These are phyloP conservation scores for Teratosphaeria epicoccoides DNA, from an alignment of 2,329 filamentous ascomycete species.

Conservation along the genomic window DNA sequence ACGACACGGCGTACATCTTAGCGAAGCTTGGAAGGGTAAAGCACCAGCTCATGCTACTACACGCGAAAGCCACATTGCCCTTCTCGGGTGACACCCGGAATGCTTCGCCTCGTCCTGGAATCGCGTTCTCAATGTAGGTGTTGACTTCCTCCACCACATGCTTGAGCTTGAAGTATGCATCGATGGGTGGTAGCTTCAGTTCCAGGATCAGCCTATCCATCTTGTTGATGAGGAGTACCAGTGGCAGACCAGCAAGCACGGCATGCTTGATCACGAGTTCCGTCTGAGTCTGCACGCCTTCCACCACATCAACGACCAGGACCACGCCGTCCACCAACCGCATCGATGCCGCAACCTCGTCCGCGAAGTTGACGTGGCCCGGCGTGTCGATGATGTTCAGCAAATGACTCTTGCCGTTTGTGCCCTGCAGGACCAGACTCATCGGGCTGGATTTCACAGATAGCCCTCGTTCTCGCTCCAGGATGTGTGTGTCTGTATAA, in stretches of 20 bases:
- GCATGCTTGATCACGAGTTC: slow-evolving; percentile 97
- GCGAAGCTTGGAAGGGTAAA: slow-evolving; percentile 91
- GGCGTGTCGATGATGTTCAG: slow-evolving; percentile 94
- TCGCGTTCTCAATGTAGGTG: slow-evolving; percentile 78
- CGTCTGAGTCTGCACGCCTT: slow-evolving; percentile 97
- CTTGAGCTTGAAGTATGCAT: slow-evolving; percentile 98
- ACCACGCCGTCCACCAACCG: slow-evolving; percentile 86
- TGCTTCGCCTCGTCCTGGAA: slow-evolving; percentile 69
- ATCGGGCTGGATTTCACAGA: slow-evolving; percentile 92
- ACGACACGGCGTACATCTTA: slow-evolving; percentile 88
- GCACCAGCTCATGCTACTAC: slow-evolving; percentile 89
- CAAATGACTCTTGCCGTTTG: slow-evolving; percentile 87
- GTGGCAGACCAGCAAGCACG: slow-evolving; percentile 74
- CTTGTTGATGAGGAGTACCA: slow-evolving; percentile 92
- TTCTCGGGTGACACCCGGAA: slow-evolving; percentile 85
- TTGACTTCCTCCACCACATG: slow-evolving; percentile 99
- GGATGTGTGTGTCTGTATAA: slow-evolving; percentile 84
- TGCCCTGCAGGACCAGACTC: slow-evolving; percentile 79
- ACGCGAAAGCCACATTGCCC: slow-evolving; percentile 96
- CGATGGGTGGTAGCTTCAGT: slow-evolving; percentile 82
- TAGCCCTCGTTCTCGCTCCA: slow-evolving; percentile 80
- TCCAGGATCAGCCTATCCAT: slow-evolving; percentile 92
- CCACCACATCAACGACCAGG: slow-evolving; percentile 87
- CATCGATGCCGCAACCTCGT: slow-evolving; percentile 83
- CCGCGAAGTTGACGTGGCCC: slow-evolving; percentile 95